Evolutionary conservation across 2,329 filamentous ascomycete species (phyloP), one percentile per base, ranked within the genome.

Genomic region (Graphilbum fragrans): DNA sequence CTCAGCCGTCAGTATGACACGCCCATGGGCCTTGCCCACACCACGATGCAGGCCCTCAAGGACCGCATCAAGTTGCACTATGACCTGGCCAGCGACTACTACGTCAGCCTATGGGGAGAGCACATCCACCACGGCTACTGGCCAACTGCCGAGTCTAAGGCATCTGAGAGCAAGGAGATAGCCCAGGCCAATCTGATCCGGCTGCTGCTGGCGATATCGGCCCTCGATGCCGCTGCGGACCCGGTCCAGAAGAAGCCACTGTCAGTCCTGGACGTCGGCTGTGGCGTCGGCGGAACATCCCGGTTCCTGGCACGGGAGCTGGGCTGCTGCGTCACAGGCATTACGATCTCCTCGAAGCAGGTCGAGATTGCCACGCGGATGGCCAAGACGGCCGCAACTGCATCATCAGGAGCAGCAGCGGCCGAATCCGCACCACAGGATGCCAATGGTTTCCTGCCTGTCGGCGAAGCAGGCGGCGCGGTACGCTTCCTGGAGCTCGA

Each of bases 61-160:
- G 70, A 70, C 45, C 63, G 72, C 41, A 75, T 76, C 53, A 73
- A 72, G 59, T 63, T 66, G 45, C 74, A 78, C 52, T 78, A 79
- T 48, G 72, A 77, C 47, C 62, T 77, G 16, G 69, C 72, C 21
- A 75, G 70, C 40, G 72, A 77, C 50, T 77, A 78, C 53, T 78
- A 79, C 49, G 65, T 77, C 46, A 73, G 66, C 27, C 60, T 78
- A 18, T 78, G 74, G 74, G 74, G 74, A 41, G 72, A 77, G 52
- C 74, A 78, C 50, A 77, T 78, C 52, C 74, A 78, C 52, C 74
- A 79, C 47, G 74, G 74, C 41, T 76, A 77, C 53, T 79, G 74
- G 62, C 63, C 68, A 20, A 63, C 64, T 3, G 52, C 53, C 38
- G 60, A 60, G 42, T 62, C 61, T 43, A 62, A 64, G 42, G 58